Evolutionary conservation across 192 early-diverging fungal genomes (phyloP).

Genomic region (Coemansia furcata): DNA sequence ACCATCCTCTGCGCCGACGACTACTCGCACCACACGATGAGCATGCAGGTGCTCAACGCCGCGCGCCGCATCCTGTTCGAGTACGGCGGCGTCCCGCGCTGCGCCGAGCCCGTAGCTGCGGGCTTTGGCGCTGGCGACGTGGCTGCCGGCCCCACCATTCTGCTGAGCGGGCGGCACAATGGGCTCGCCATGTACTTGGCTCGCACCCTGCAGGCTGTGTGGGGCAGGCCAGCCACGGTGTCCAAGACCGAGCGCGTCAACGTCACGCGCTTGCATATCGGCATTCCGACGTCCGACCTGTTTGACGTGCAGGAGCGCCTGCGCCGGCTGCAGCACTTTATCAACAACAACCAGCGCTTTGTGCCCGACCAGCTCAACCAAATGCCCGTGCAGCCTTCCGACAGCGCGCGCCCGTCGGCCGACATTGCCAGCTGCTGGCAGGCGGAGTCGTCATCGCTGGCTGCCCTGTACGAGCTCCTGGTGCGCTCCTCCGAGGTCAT

Average conservation of each 20-base stretch:
- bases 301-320: too few species aligned
- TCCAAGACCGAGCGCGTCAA: neutral
- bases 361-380: too few species aligned
- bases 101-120: constrained; percentile 11
- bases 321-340: too few species aligned
- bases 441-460: too few species aligned
- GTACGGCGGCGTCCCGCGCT: constrained; percentile 46
- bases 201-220: constrained; percentile 69
- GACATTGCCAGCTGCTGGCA: too few species aligned
- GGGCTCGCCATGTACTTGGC: constrained; percentile 75
- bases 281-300: too few species aligned
- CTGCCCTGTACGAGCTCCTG: too few species aligned
- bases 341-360: too few species aligned
- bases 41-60: constrained; percentile 33
- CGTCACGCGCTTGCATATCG: too few species aligned
- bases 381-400: too few species aligned
- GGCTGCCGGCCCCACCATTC: constrained; percentile 26
- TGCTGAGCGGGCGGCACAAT: constrained; percentile 69
- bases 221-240: constrained; percentile 54
- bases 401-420: too few species aligned
- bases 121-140: neutral
- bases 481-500: too few species aligned
- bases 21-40: neutral
- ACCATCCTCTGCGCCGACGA: constrained; percentile 61
- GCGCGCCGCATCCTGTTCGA: constrained; percentile 47